These are phyloP conservation scores for Apophysomyces sp. DNA, from an alignment of 371 early-diverging fungal genomes.

Conservation along the genomic window DNA sequence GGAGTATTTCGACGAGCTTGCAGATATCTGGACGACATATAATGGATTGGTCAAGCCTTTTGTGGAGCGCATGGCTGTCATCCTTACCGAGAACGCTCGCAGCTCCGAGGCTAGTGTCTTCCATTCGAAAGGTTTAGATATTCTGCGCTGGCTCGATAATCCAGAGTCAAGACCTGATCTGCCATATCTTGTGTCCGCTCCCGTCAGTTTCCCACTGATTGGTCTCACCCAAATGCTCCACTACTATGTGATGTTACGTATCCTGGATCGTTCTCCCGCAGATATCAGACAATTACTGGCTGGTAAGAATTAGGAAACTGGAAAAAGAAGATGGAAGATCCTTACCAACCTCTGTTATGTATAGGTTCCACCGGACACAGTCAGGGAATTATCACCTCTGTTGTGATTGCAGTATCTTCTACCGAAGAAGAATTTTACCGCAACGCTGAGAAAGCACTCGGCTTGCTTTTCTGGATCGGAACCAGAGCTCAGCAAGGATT, in stretches of 20 bases:
- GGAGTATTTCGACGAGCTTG: conserved; percentile 93
- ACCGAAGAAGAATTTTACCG: conserved; percentile 79
- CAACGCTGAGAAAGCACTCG: conserved; percentile 86
- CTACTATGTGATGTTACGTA: conserved; percentile 79
- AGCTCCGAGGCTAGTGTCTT: conserved; percentile 69
- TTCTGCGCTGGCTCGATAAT: conserved; percentile 86
- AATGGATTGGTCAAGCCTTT: conserved; percentile 79
- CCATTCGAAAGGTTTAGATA: conserved; percentile 85
- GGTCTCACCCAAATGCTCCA: conserved; percentile 86
- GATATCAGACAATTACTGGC: conserved; percentile 42
- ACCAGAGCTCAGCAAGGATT: conserved; percentile 85
- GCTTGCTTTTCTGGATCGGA: conserved; percentile 90
- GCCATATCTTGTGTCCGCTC: conserved; percentile 80
- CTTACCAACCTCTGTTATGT: no score
- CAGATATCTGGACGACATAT: conserved; percentile 79
- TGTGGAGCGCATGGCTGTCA: conserved; percentile 75
- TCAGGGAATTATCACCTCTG: conserved; percentile 93
- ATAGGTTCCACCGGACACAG: conserved; percentile 91
- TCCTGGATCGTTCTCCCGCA: conserved; percentile 44
- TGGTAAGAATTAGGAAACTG: conserved; percentile 29
- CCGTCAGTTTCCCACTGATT: conserved; percentile 87
- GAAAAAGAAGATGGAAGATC: not conserved
- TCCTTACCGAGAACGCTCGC: conserved; percentile 69
- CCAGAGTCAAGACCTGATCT: conserved; percentile 84
- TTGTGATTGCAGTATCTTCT: conserved; percentile 82